A percentile compares a stretch with the other conserved stretches of the same genome.
These are phyloP conservation scores for Ceratonia siliqua DNA, from an alignment of 306 rosid species.

Conservation along the genomic window DNA sequence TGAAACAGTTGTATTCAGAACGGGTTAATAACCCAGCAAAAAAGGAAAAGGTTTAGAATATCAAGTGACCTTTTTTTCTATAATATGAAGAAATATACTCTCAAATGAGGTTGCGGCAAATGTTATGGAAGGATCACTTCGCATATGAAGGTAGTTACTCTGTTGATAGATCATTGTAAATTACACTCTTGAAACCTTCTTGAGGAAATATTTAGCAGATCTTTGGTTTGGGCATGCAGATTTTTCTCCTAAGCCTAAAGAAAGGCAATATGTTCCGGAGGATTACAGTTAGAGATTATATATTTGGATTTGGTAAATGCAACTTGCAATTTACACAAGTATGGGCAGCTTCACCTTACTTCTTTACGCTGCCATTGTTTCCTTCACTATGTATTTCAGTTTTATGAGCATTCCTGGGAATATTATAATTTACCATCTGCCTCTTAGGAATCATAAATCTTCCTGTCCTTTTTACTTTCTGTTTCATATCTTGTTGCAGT, in stretches of 20 bases:
- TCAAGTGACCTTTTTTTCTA: slow-evolving; percentile 26
- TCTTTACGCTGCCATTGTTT: slow-evolving; percentile 26
- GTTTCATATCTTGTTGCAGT: neutral
- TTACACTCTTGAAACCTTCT: slow-evolving; percentile 24
- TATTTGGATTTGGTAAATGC: slow-evolving; percentile 30
- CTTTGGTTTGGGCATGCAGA: slow-evolving; percentile 56
- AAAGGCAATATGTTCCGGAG: slow-evolving; percentile 35
- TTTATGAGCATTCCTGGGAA: slow-evolving; percentile 26
- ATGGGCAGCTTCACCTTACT: slow-evolving; percentile 26
- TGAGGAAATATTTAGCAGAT: slow-evolving; percentile 34
- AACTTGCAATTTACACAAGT: slow-evolving; percentile 3
- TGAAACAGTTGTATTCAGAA: slow-evolving; percentile 35
- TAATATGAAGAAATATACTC: slow-evolving; percentile 22
- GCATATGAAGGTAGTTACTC: slow-evolving; percentile 49
- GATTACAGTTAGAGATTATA: slow-evolving; percentile 35
- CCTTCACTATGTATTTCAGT: neutral
- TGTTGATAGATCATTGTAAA: slow-evolving; percentile 18
- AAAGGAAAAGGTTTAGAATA: slow-evolving; percentile 31
- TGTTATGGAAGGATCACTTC: slow-evolving; percentile 37
- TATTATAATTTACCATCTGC: neutral
- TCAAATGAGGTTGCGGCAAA: slow-evolving; percentile 40
- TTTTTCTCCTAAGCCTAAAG: slow-evolving; percentile 39
- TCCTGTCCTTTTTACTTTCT: neutral
- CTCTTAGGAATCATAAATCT: slow-evolving; percentile 26
- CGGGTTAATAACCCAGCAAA: slow-evolving; percentile 35